Conservation (phyloP, 208 protist species). For the Endotrypanum monterogeii region DNA sequence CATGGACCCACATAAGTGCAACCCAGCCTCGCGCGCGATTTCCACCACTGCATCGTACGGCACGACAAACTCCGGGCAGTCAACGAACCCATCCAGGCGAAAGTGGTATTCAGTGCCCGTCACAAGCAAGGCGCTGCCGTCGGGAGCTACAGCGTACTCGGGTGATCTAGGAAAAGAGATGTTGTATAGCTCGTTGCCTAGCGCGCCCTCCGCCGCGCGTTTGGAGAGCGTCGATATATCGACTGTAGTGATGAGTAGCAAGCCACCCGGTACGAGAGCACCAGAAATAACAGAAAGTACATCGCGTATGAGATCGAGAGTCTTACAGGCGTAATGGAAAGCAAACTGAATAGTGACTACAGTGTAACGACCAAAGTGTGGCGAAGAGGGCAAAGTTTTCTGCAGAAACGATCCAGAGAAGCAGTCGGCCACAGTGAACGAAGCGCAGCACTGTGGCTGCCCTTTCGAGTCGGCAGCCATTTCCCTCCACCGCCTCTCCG, state of each 20-base stretch:
- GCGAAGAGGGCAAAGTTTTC: conserved; percentile 30
- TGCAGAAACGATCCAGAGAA: conserved; percentile 64
- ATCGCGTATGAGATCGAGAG: conserved; percentile 42
- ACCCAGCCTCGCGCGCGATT: conserved; percentile 16
- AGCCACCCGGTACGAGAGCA: conserved; percentile 52
- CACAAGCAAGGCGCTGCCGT: conserved; percentile 27
- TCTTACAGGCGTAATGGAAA: conserved; percentile 86
- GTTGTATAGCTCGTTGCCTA: conserved; percentile 39
- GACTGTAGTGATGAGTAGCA: conserved; percentile 82
- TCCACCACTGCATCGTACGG: conserved; percentile 40
- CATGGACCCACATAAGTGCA: conserved; percentile 23
- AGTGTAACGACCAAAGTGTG: conserved; percentile 53
- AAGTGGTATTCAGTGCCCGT: conserved; percentile 80
- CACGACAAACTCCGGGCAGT: conserved; percentile 86
- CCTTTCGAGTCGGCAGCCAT: conserved; percentile 6
- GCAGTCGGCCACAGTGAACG: conserved; percentile 81
- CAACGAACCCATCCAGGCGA: conserved; percentile 83
- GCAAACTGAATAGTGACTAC: conserved; percentile 88
- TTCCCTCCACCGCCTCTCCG: conserved; percentile 51
- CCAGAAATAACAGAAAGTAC: conserved; percentile 45
- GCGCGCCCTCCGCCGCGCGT: conserved; percentile 30
- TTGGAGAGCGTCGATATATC: conserved; percentile 47
- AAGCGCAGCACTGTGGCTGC: conserved; percentile 29
- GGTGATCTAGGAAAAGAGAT: conserved; percentile 29
- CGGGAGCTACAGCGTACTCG: background rate